phyloP scores from a whole-genome alignment of 73 alveolate genomes.

The Paramecium sexaurelia region DNA sequence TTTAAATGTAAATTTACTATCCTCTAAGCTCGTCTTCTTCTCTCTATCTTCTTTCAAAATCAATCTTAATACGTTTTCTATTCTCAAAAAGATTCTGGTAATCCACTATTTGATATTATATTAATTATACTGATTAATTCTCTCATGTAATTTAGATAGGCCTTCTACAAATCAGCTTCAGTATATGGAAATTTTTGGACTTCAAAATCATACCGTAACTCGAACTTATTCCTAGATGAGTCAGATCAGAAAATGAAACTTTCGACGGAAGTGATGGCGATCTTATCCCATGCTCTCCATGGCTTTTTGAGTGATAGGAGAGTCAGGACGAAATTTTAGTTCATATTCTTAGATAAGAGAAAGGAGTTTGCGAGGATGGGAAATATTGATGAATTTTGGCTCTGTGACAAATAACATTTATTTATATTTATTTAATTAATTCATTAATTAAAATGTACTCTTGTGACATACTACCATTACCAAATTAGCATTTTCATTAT shows the following conservation, averaged over 20 bases:
- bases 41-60: not conserved
- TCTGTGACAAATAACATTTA: not conserved
- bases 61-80: not conserved
- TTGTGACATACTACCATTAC: not conserved
- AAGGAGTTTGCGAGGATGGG: not conserved
- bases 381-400: not conserved
- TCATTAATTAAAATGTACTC: not conserved
- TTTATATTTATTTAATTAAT: not conserved
- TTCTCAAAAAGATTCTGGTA: not conserved
- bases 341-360: not conserved
- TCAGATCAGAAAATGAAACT: not conserved
- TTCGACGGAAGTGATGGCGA: not conserved
- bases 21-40: constrained; percentile 5
- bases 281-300: constrained; percentile 14
- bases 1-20: not conserved
- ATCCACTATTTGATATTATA: not conserved
- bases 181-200: not conserved
- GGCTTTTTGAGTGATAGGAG: constrained; percentile 7
- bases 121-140: not conserved
- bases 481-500: not conserved
- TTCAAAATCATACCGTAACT: not conserved
- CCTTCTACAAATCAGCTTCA: not conserved
- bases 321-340: constrained; percentile 21
- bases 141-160: not conserved
- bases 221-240: not conserved